Base-by-base conservation (phyloP, 176 grass and related monocot genomes). In the Pharus latifolius region DNA sequence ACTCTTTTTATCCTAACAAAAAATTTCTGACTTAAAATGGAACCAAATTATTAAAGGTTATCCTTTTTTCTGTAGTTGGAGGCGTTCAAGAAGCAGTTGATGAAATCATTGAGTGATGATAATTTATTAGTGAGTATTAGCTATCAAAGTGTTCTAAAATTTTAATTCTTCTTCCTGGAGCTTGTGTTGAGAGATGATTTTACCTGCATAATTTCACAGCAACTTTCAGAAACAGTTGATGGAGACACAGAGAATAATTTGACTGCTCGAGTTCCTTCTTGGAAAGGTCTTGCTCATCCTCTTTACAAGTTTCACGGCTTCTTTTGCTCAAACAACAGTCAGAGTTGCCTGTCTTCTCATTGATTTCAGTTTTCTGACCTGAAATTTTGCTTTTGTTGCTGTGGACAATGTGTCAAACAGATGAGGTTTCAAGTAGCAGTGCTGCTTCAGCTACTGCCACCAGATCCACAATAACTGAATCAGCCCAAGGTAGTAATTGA, bases 51-150 rank as follows among this genome's bases (percentile, higher is more conserved):
- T 45, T 41, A 8, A 47, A 58, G 6, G 7, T 15, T 16, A 49
- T 56, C 18, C 23, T 47, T 60, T 72, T 49, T 84, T 56, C n/a
- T 72, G 56, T 73, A 99, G 95, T 37, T 99, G 78, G 90, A 94
- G 60, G 84, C 84, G 54, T 99, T 99, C 88, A 94, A 99, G 82
- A 99, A 77, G 63, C 95, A 99, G 30, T 78, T 99, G 71, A 83
- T 94, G 83, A 70, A 91, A 68, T 93, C 95, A 49, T 76, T 99
- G 34, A 85, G 72, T 61, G 90, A 88, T 72, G 90, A 91, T 77
- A 91, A 83, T 72, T 72, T 81, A 60, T 72, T 63, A 59, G 95
- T 99, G 46, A 88, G 95, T 87, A 49, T 28, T 53, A 51, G 15
- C 35, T 4, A 74, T 48, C 10, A 60, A 56, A 31, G 34, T 6